These are phyloP conservation scores for Narthecium ossifragum DNA, from an alignment of 106 monocot species.

Conservation along the genomic window DNA sequence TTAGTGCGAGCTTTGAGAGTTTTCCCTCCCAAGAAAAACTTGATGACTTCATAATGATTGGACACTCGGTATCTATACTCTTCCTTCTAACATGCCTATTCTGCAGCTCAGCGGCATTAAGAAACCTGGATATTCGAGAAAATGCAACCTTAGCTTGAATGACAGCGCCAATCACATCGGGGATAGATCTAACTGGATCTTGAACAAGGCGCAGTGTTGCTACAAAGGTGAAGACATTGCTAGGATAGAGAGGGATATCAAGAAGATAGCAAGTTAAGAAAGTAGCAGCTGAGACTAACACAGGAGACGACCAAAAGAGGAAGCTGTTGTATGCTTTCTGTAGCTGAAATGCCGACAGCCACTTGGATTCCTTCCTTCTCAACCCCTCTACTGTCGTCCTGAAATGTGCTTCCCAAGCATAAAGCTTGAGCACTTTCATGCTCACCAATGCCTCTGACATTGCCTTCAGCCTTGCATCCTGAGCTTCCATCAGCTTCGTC, in stretches of 20 bases:
- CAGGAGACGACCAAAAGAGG: slow-evolving; percentile 88
- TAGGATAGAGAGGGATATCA: slow-evolving; percentile 55
- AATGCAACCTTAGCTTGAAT: slow-evolving; percentile 89
- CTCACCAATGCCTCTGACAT: slow-evolving; percentile 76
- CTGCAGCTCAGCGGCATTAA: slow-evolving; percentile 71
- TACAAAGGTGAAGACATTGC: slow-evolving; percentile 86
- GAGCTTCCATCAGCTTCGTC: slow-evolving; percentile 75
- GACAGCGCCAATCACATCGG: slow-evolving; percentile 73
- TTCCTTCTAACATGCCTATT: slow-evolving; percentile 30
- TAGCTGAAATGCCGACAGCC: slow-evolving; percentile 74
- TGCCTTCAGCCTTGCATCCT: slow-evolving; percentile 82
- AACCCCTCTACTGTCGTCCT: slow-evolving; percentile 42
- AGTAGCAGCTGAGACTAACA: slow-evolving; percentile 75
- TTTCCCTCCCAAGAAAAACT: slow-evolving; percentile 73
- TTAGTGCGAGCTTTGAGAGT: slow-evolving; percentile 32
- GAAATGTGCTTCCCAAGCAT: slow-evolving; percentile 92
- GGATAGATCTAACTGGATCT: slow-evolving; percentile 76
- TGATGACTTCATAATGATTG: slow-evolving; percentile 27
- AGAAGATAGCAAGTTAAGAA: slow-evolving; percentile 68
- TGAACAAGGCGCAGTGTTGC: slow-evolving; percentile 81
- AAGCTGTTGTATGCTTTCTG: slow-evolving; percentile 64
- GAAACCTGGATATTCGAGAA: slow-evolving; percentile 55
- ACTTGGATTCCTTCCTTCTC: slow-evolving; percentile 56
- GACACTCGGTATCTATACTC: slow-evolving; percentile 1
- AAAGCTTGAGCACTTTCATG: slow-evolving; percentile 96